Percentiles rank a stretch among this genome's conserved stretches.
These are phyloP conservation scores for Barnettozyma siamensis DNA, from an alignment of 805 yeast genomes.

Conservation along the genomic window DNA sequence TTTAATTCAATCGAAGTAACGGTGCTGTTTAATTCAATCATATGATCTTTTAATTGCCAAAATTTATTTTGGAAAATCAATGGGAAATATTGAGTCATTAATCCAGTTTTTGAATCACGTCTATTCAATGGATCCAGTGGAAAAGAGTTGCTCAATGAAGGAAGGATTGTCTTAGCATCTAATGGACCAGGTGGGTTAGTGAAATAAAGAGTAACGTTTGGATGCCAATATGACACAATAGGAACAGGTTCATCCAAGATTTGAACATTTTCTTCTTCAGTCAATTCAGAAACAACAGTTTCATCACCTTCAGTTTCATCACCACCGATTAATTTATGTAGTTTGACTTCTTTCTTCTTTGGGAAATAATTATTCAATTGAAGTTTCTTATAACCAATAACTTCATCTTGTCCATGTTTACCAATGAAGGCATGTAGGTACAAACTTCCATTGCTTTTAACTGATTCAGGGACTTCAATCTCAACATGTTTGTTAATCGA, in stretches of 20 bases:
- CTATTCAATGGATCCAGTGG: constrained; percentile 24
- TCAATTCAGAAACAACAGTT: constrained; percentile 6
- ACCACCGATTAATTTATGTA: constrained; percentile 27
- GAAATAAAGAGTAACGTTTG: constrained; percentile 30
- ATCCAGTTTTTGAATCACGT: constrained; percentile 27
- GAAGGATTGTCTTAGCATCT: constrained; percentile 19
- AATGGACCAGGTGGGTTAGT: constrained; percentile 20
- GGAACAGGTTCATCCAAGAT: constrained; percentile 5
- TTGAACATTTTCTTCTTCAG: constrained; percentile 14
- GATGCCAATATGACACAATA: constrained; percentile 31
- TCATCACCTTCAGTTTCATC: not conserved
- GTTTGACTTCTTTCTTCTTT: constrained; percentile 23
- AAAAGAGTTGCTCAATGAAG: constrained; percentile 20
- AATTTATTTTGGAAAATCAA: constrained; percentile 32
- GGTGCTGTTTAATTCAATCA: constrained; percentile 28
- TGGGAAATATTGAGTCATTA: constrained; percentile 32
- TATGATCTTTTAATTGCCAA: constrained; percentile 34
- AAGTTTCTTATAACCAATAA: constrained; percentile 19
- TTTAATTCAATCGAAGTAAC: constrained; percentile 22
- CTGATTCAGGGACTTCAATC: constrained; percentile 15
- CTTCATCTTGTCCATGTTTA: constrained; percentile 12
- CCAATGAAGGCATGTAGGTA: constrained; percentile 28
- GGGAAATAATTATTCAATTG: constrained; percentile 27
- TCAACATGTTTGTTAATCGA: constrained; percentile 7
- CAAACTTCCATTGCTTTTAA: constrained; percentile 28